A percentile compares a stretch with the other conserved stretches of the same genome.
Conservation (phyloP, 768 basidiomycete genomes). For the Xerocomus spinulosus region DNA sequence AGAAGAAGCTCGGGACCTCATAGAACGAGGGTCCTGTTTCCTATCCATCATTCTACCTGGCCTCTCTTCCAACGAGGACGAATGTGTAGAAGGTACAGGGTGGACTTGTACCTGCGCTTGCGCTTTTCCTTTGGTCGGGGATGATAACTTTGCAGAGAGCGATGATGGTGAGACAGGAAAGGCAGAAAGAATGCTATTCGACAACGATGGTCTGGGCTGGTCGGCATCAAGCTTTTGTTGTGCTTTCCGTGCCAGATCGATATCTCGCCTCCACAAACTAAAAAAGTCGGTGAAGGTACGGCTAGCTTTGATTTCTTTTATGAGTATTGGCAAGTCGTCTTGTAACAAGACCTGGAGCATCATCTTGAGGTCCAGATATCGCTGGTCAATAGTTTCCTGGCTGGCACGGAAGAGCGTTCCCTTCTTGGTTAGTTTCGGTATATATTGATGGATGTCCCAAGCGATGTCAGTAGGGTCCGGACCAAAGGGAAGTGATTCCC, state of each 20-base stretch:
- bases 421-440: constrained; percentile 69
- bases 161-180: constrained; percentile 40
- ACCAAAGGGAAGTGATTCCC: constrained; percentile 80
- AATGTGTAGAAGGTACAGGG: constrained; percentile 6
- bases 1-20: constrained; percentile 22
- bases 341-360: constrained; percentile 57
- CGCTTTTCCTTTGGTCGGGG: constrained; percentile 14
- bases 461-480: constrained; percentile 73
- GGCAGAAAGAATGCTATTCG: constrained; percentile 52
- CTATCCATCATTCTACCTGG: constrained; percentile 5
- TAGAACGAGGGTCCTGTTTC: constrained; percentile 1
- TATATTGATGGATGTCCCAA: constrained; percentile 58
- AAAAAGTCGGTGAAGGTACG: constrained; percentile 70
- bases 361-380: constrained; percentile 53
- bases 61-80: constrained; percentile 25
- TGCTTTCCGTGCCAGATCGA: constrained; percentile 51
- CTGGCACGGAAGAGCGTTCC: constrained; percentile 69
- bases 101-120: background rate
- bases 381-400: constrained; percentile 59
- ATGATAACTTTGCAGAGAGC: constrained; percentile 3
- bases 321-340: constrained; percentile 58
- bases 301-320: constrained; percentile 59
- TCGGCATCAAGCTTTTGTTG: constrained; percentile 19
- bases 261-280: constrained; percentile 69
- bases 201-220: constrained; percentile 41